A percentile compares a stretch with the other conserved stretches of the same genome.
Conservation (phyloP, 352 stramenopile genomes). For the Aphanomyces astaci region DNA sequence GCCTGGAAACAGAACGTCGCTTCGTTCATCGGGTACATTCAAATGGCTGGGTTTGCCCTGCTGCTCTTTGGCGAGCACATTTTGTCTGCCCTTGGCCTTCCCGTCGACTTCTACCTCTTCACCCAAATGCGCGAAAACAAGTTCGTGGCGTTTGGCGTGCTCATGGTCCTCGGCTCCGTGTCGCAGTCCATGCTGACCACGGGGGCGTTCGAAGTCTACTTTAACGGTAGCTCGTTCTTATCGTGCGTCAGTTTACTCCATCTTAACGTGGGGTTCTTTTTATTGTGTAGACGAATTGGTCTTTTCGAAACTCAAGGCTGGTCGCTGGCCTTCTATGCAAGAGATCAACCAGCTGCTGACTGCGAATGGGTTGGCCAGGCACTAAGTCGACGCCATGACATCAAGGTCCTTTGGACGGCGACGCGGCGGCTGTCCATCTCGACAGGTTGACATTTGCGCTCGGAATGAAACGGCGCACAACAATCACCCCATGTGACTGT, state of each 20-base stretch:
- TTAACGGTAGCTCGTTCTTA: constrained; percentile 41
- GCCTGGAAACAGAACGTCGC: constrained; percentile 19
- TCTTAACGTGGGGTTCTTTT: not conserved
- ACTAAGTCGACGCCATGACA: not conserved
- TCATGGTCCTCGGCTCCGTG: constrained; percentile 52
- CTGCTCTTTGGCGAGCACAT: constrained; percentile 21
- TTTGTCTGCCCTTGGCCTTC: constrained; percentile 1
- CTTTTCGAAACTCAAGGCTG: constrained; percentile 63
- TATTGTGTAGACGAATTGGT: constrained; percentile 53
- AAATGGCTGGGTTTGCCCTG: constrained; percentile 21
- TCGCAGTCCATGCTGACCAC: constrained; percentile 58
- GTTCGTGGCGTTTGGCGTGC: constrained; percentile 53
- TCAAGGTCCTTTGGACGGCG: not conserved
- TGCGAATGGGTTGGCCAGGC: not conserved
- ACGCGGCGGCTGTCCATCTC: no score
- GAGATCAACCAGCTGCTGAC: constrained; percentile 11
- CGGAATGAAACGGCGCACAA: constrained; percentile 17
- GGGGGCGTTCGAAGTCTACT: constrained; percentile 75
- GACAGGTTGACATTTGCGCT: not conserved
- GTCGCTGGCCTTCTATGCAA: constrained; percentile 57
- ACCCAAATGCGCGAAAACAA: constrained; percentile 68
- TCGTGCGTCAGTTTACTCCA: not conserved
- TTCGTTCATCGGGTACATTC: constrained; percentile 8
- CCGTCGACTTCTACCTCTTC: constrained; percentile 37
- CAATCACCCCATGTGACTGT: constrained; percentile 15